Conservation (phyloP, 306 rosid species). For the Mucuna pruriens region DNA sequence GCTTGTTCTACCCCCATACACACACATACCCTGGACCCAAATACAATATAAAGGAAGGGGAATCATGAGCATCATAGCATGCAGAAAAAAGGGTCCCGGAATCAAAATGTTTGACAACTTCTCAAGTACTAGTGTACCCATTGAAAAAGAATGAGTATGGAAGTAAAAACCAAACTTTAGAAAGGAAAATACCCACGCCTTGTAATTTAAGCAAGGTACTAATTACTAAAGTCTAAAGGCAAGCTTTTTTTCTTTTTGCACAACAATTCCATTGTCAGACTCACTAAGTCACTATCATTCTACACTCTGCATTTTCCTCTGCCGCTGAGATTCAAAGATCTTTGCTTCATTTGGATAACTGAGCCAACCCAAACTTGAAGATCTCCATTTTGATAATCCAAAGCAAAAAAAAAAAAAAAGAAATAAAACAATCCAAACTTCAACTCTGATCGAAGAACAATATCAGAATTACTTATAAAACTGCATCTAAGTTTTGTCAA, state of each 20-base stretch:
- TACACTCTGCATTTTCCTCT: conserved; percentile 24
- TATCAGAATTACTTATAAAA: not conserved
- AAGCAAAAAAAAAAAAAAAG: not conserved
- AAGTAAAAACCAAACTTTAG: conserved; percentile 36
- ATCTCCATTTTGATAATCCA: conserved; percentile 25
- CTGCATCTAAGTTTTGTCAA: not conserved
- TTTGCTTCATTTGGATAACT: conserved; percentile 29
- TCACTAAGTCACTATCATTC: conserved; percentile 24
- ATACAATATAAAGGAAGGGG: conserved; percentile 16
- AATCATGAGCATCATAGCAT: conserved; percentile 31
- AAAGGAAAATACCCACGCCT: conserved; percentile 22
- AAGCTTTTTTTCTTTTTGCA: conserved; percentile 10
- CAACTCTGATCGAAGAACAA: not conserved
- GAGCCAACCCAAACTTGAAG: not conserved
- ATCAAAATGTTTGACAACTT: conserved; percentile 11
- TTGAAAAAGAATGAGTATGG: not conserved
- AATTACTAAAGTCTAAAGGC: not conserved
- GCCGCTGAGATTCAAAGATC: not conserved
- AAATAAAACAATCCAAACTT: not conserved
- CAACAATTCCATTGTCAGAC: conserved; percentile 32
- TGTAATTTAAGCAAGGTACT: conserved; percentile 48
- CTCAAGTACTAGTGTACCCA: conserved; percentile 1
- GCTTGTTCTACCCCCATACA: not conserved
- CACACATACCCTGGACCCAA: conserved; percentile 17
- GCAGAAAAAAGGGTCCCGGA: conserved; percentile 35